These are phyloP conservation scores for Retiboletus flavoniger DNA, from an alignment of 1,284 basidiomycete species.

Conservation along the genomic window DNA sequence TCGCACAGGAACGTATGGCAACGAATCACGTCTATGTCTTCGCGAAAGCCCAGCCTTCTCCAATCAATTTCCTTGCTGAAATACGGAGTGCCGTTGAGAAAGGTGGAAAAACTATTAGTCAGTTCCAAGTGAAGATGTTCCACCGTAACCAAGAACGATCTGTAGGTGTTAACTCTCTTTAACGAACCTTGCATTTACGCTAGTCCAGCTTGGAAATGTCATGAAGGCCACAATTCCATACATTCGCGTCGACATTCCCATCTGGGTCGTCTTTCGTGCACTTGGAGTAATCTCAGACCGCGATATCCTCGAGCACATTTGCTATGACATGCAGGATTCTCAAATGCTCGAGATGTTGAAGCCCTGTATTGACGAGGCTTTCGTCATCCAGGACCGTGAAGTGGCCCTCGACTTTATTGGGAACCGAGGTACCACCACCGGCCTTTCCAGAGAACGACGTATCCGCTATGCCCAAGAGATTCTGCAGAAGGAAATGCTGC, in stretches of 20 bases:
- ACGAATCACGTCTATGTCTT: conserved; percentile 99
- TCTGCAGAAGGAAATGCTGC: conserved; percentile 97
- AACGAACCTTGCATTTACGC: conserved; percentile 3
- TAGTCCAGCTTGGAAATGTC: conserved; percentile 75
- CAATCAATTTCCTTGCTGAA: conserved; percentile 94
- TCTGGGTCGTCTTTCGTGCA: conserved; percentile 98
- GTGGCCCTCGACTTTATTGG: conserved; percentile 98
- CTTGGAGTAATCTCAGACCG: conserved; percentile 97
- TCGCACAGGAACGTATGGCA: conserved; percentile 99
- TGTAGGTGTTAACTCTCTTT: conserved; percentile 45
- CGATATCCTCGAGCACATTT: conserved; percentile 97
- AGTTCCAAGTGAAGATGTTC: conserved; percentile 98
- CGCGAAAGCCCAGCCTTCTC: conserved; percentile 95
- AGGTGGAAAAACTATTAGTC: conserved; percentile 97
- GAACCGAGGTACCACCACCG: conserved; percentile 94
- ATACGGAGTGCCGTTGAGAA: conserved; percentile 98
- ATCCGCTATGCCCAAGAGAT: conserved; percentile 98
- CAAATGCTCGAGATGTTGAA: conserved; percentile 99
- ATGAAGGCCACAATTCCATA: conserved; percentile 98
- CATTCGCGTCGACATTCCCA: conserved; percentile 97
- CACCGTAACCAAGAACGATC: conserved; percentile 85
- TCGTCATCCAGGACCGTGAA: conserved; percentile 97
- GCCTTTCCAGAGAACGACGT: conserved; percentile 88
- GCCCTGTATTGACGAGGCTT: conserved; percentile 98
- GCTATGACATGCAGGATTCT: conserved; percentile 94